Conservation (phyloP, 2,329 filamentous ascomycete species). For the Aspergillus melleus region DNA sequence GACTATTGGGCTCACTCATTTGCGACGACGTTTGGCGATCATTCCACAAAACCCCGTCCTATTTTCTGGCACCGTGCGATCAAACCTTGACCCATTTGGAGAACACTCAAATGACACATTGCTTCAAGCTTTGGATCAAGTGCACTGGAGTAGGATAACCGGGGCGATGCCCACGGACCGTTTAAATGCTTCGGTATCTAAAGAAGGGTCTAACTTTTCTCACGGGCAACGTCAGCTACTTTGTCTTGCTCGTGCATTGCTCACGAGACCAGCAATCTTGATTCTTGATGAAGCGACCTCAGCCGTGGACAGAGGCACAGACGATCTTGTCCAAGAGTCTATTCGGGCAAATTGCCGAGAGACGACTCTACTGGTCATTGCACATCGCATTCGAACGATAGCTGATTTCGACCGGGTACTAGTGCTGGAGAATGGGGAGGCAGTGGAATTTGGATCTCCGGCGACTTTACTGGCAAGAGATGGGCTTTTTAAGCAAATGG, state of each 20-base stretch:
- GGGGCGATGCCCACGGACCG: conserved; percentile 44
- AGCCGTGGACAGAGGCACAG: conserved; percentile 75
- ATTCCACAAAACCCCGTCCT: conserved; percentile 81
- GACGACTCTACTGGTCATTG: conserved; percentile 70
- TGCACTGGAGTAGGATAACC: conserved; percentile 60
- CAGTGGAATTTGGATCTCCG: background rate
- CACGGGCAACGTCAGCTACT: conserved; percentile 31
- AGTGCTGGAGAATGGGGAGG: background rate
- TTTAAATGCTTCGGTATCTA: conserved; percentile 64
- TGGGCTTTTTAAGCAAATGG: background rate
- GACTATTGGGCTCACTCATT: conserved; percentile 45
- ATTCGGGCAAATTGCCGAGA: conserved; percentile 64
- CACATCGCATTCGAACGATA: conserved; percentile 54
- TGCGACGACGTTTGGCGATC: conserved; percentile 71
- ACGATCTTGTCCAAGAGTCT: conserved; percentile 69
- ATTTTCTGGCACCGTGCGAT: conserved; percentile 74
- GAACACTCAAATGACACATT: conserved; percentile 68
- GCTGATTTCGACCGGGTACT: conserved; percentile 65
- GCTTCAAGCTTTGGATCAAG: conserved; percentile 66
- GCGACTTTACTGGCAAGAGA: background rate
- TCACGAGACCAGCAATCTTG: conserved; percentile 72
- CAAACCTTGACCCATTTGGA: conserved; percentile 75
- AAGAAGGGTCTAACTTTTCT: conserved; percentile 65
- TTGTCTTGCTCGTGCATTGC: conserved; percentile 49
- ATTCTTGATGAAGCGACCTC: conserved; percentile 78